Evolutionary conservation across 306 rosid species (phyloP), one percentile per base, ranked within the genome.

Genomic region (Trifolium pratense): DNA sequence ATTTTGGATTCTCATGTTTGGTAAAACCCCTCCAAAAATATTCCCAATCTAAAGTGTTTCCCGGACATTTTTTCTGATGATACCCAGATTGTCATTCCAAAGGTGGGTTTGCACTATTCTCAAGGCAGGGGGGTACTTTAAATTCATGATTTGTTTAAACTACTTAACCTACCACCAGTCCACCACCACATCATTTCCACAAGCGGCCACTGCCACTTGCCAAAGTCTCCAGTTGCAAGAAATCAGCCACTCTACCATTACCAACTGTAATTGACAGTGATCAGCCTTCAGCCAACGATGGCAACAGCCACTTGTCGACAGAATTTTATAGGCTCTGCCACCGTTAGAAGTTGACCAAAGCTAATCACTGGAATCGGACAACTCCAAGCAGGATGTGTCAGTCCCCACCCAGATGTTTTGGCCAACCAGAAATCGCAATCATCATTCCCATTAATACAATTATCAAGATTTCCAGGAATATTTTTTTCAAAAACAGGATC

Each of bases 381-480:
- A 59, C 29, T 15, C 14, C 40, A 17, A 4, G 51, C 16, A 48
- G 36, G 34, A 23, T 32, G 39, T 36, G n/a, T 67, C 64, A 46
- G 62, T 31, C 75, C 53, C 55, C 40, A 29, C 14, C 62, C 61
- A 20, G 49, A 75, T 57, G 67, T 42, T 66, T 66, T 12, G 39
- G 26, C 23, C 52, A 67, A 14, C 57, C 59, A 76, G 17, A 31
- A 23, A 55, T 12, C 13, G 49, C 20, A 55, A 66, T 66, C 59
- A 17, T 34, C 36, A 67, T 45, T 59, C 8, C 70, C 45, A 60
- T 46, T 23, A 68, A 46, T 58, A 23, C 60, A 20, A 42, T 56
- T 43, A 43, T 14, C 43, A 51, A 68, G 70, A 77, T 76, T 23
- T 49, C 55, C 11, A 32, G 29, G 32, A 76, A 68, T 46, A 13